Base-by-base conservation (phyloP, 2,329 filamentous ascomycete species). In the Hymenoscyphus occultus region DNA sequence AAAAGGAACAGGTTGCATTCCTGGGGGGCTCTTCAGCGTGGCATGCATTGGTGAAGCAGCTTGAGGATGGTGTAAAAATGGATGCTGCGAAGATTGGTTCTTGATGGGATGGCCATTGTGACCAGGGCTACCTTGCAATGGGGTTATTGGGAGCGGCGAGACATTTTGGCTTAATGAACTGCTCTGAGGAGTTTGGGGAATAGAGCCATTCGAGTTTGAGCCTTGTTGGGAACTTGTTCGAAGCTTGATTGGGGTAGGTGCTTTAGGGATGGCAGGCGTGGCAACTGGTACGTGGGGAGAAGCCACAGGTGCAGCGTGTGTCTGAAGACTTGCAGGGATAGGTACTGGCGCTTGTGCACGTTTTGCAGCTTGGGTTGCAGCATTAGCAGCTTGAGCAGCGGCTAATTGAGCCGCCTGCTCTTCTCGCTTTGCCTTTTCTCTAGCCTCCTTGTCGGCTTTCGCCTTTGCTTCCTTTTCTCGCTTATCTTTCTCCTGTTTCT, bases 211-310 rank as follows among this genome's bases (percentile, higher is more conserved):
- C 7, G 85, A 82, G 74, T 88, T 86, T 10, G 87, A 87, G 32
- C 88, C 89, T 75, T 95, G 92, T 69, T 96, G 92, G 58, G 86
- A 79, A 67, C 67, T 65, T 19, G 93, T 91, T 63, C 92, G 88
- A 45, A 88, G 84, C 68, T 90, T 90, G 69, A 87, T 89, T 9
- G 93, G 91, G 13, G 91, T 93, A 5, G 92, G 88, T 22, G 89
- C 88, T 76, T 97, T 97, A 13, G 93, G 88, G 58, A 96, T 79
- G 32, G 87, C 89, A 7, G 95, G 94, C 40, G 91, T 95, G 10
- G 91, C 90, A 67, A 92, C 83, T 35, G 89, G 81, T 60, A 94
- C 85, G 74, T 92, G 91, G 7, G 94, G 94, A 16, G 94, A 97
- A 59, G 87, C 86, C 69, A 89, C 83, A 65, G 80, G 83, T 39